Base-by-base conservation (phyloP, 495 filamentous ascomycete species). In the Aspergillus heteromorphus region DNA sequence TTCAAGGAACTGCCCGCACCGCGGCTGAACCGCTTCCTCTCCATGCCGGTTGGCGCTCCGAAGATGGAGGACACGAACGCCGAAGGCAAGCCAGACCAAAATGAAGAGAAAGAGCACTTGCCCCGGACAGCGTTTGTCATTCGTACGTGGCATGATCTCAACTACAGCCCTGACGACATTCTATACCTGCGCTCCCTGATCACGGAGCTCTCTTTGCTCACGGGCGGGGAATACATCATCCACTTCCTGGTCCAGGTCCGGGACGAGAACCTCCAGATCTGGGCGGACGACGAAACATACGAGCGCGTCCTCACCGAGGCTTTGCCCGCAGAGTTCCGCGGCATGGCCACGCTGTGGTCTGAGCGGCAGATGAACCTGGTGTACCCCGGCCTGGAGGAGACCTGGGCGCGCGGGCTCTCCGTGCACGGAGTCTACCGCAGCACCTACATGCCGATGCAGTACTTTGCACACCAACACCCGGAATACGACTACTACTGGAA, bases 401-500 rank as follows among this genome's bases (percentile, higher is more conserved):
- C 82, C 19, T 85, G 78, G 65, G 80, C 80, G 48, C 83, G 85
- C 10, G 85, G 83, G 6, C 75, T 96, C 2, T 89, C 88, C 1
- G 83, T 96, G 0, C 87, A 96, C 67, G 93, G 92, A 4, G 89
- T 89, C 0, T 97, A 97, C 71, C 87, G 93, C 38, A 88, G 87
- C 54, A 83, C 89, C 20, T 91, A 89, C 65, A 92, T 97, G 89
- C 89, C 92, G 9, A 83, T 97, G 74, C 93, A 97, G 63, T 86
- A 88, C 67, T 98, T 96, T 63, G 87, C 92, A 14, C 83, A 89
- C 58, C 80, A 83, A 38, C 93, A 98, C 66, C 88, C 89, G 0
- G 92, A 97, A 64, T 98, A 93, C 65, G 95, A 97, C 53, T 89
- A 85, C 70, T 88, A 92, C 71, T 98, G 93, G 93, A 91, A 98